phyloP scores from a whole-genome alignment of 2,329 filamentous ascomycete genomes.

The Colletotrichum paranaense region DNA sequence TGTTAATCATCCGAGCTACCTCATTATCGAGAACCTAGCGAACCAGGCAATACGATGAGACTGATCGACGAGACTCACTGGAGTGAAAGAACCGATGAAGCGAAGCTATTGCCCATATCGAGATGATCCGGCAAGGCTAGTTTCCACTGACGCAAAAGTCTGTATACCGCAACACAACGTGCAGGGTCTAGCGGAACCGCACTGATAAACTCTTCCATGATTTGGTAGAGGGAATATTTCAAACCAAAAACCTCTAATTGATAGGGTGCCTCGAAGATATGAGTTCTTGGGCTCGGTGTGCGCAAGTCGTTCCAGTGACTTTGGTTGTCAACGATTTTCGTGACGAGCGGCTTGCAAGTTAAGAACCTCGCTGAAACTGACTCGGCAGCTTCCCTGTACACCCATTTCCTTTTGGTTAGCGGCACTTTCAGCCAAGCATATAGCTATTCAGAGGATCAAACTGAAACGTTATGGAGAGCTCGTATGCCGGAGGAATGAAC shows the following conservation, averaged over 20 bases:
- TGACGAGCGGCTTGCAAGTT: background rate
- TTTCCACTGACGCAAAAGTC: constrained; percentile 21
- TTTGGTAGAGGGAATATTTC: constrained; percentile 23
- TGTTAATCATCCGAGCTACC: background rate
- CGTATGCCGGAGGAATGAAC: background rate
- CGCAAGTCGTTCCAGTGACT: background rate
- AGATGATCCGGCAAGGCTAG: constrained; percentile 1
- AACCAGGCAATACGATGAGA: too few species aligned
- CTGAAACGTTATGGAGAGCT: too few species aligned
- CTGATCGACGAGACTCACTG: background rate
- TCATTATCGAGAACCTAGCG: too few species aligned
- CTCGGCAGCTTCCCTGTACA: background rate
- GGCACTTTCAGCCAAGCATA: too few species aligned
- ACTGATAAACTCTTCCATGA: background rate
- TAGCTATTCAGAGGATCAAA: background rate
- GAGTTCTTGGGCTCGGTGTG: background rate
- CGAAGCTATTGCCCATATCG: background rate
- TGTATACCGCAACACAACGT: constrained; percentile 12
- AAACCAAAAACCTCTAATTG: constrained; percentile 5
- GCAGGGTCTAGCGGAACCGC: background rate
- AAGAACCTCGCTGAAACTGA: background rate
- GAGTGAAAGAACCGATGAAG: background rate
- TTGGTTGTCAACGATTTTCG: constrained; percentile 7
- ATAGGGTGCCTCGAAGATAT: background rate
- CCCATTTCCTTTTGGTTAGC: background rate